Conservation (phyloP, 192 early-diverging fungal genomes). For the Podila minutissima region DNA sequence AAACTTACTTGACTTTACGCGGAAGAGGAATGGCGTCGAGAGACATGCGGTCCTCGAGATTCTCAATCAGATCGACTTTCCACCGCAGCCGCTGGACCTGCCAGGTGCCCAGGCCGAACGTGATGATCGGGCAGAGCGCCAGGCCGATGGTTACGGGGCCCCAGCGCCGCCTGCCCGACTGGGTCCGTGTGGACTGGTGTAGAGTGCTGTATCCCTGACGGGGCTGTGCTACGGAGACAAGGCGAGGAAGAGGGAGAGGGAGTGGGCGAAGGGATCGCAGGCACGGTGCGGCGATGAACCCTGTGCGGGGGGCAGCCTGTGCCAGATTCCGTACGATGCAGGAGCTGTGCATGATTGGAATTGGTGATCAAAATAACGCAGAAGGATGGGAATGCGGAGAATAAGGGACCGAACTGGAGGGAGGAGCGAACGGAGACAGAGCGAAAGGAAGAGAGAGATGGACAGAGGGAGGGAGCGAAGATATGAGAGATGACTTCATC, state of each 20-base stretch:
- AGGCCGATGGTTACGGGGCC: slow-evolving; percentile 41
- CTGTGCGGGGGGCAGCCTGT: not conserved
- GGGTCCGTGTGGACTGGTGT: slow-evolving; percentile 28
- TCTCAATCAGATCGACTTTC: slow-evolving; percentile 87
- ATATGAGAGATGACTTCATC: too few relatives aligned
- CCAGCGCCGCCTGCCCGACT: slow-evolving; percentile 38
- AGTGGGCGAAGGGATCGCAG: too few relatives aligned
- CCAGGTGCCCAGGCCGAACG: slow-evolving; percentile 86
- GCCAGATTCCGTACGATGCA: not conserved
- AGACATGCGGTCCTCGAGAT: slow-evolving; percentile 67
- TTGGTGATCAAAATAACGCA: not conserved
- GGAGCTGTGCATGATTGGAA: slow-evolving; percentile 1
- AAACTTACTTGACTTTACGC: slow-evolving; percentile 64
- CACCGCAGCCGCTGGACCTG: slow-evolving; percentile 88
- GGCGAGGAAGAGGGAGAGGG: too few relatives aligned
- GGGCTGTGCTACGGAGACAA: too few relatives aligned
- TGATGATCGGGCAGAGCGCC: slow-evolving; percentile 61
- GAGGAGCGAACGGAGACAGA: not conserved
- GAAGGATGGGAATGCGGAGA: not conserved
- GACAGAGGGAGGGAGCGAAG: too few relatives aligned
- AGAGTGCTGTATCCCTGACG: slow-evolving; percentile 5
- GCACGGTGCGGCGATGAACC: not conserved
- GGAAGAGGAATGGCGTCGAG: slow-evolving; percentile 76
- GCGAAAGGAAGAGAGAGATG: too few relatives aligned
- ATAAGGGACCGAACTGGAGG: not conserved